Evolutionary conservation across 139 green algal genomes (phyloP).

Genomic region (Haematococcus sp.): DNA sequence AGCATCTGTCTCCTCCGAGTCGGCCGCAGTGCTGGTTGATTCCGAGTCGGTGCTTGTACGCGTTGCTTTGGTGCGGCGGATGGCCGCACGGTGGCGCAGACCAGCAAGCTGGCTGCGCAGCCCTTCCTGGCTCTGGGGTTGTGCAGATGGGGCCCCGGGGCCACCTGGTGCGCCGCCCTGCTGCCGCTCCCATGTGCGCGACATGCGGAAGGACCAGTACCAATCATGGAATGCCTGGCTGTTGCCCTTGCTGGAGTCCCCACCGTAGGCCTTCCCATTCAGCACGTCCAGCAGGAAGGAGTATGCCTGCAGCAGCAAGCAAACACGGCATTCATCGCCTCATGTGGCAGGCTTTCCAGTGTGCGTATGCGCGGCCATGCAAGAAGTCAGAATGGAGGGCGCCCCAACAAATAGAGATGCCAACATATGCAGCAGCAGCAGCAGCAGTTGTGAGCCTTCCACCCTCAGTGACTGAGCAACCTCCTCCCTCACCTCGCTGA

Average conservation of each 20-base stretch:
- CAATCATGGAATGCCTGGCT: constrained; percentile 48
- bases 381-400: too few relatives aligned
- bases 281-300: constrained; percentile 27
- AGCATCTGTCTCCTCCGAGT: too few relatives aligned
- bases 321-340: too few relatives aligned
- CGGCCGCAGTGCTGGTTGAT: too few relatives aligned
- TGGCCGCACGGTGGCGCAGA: constrained; percentile 40
- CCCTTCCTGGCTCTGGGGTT: not conserved
- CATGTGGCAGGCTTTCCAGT: too few relatives aligned
- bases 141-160: constrained; percentile 4
- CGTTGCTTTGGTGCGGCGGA: constrained; percentile 16
- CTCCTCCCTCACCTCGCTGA: constrained; percentile 17
- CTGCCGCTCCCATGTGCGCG: constrained; percentile 33
- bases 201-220: constrained; percentile 46
- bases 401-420: too few relatives aligned
- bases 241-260: constrained; percentile 1
- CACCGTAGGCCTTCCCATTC: constrained; percentile 11
- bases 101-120: constrained; percentile 42
- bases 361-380: too few relatives aligned
- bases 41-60: too few relatives aligned
- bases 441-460: too few relatives aligned
- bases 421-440: too few relatives aligned
- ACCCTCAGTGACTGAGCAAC: not conserved
- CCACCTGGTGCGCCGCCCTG: not conserved
- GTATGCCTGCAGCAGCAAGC: not conserved